These are phyloP conservation scores for Rhodotorula diobovata DNA, from an alignment of 768 basidiomycete genomes.

Conservation along the genomic window DNA sequence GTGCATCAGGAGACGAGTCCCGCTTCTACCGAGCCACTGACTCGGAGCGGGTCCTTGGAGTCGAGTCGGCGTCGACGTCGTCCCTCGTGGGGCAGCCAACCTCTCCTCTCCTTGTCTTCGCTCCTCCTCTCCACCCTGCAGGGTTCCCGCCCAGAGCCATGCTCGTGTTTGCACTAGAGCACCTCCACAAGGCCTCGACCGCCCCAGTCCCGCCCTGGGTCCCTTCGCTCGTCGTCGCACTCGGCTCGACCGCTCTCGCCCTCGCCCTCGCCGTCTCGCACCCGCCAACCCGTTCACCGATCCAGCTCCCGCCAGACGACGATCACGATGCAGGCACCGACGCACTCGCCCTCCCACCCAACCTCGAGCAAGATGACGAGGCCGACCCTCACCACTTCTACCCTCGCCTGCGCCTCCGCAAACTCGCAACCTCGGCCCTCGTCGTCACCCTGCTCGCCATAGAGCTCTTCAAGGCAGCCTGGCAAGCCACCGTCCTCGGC, in stretches of 20 bases:
- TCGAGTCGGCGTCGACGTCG: too few relatives aligned
- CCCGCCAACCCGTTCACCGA: background rate
- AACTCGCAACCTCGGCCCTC: background rate
- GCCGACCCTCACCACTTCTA: conserved; percentile 25
- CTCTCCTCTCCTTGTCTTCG: too few relatives aligned
- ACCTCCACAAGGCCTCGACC: background rate
- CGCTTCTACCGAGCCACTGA: too few relatives aligned
- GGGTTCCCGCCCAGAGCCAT: background rate
- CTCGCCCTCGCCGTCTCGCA: background rate
- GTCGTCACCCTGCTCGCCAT: background rate
- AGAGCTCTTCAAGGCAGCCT: conserved; percentile 9
- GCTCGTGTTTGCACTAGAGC: conserved; percentile 25
- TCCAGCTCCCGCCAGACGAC: conserved; percentile 7
- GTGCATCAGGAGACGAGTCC: too few relatives aligned
- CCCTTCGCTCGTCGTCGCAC: background rate
- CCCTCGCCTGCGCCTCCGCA: background rate
- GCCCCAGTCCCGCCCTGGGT: background rate
- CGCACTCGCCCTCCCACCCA: background rate
- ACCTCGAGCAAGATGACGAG: background rate
- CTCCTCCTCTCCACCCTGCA: too few relatives aligned
- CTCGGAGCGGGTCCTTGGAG: too few relatives aligned
- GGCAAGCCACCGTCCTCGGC: background rate
- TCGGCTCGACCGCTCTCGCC: conserved; percentile 2
- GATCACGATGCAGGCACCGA: background rate
- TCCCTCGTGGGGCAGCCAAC: too few relatives aligned